Conservation (phyloP, 148 eudicot genomes). For the Mesembryanthemum crystallinum region DNA sequence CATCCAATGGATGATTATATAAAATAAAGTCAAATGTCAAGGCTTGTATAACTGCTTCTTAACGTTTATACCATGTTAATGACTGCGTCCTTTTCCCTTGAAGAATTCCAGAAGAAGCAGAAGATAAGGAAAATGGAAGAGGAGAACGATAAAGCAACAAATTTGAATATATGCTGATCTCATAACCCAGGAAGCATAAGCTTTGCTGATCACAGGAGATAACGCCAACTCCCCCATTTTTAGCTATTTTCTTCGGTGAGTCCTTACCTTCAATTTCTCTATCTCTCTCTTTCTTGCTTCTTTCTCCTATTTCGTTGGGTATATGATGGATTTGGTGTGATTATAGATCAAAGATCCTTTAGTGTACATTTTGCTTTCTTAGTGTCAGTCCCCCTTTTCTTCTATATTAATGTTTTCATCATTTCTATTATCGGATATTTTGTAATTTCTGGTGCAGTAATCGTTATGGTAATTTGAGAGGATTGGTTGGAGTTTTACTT, state of each 20-base stretch:
- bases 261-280: no score
- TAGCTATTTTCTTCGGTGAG: neutral
- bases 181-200: no score
- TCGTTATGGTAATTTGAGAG: neutral
- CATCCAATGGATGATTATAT: no score
- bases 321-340: neutral
- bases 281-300: neutral
- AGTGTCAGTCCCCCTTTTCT: no score
- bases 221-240: neutral
- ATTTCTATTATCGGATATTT: neutral
- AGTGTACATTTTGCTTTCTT: neutral
- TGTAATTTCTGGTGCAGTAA: neutral
- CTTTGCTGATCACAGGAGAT: neutral
- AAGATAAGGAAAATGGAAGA: no score
- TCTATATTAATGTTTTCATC: neutral
- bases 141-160: no score
- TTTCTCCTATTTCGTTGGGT: neutral
- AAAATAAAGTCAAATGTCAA: no score
- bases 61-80: no score
- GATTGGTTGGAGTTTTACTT: neutral
- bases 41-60: no score
- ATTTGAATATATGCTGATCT: no score
- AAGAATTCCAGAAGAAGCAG: no score
- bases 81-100: no score
- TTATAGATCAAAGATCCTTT: neutral